Base-by-base conservation (phyloP, 768 basidiomycete species). In the Lentinus tigrinus region DNA sequence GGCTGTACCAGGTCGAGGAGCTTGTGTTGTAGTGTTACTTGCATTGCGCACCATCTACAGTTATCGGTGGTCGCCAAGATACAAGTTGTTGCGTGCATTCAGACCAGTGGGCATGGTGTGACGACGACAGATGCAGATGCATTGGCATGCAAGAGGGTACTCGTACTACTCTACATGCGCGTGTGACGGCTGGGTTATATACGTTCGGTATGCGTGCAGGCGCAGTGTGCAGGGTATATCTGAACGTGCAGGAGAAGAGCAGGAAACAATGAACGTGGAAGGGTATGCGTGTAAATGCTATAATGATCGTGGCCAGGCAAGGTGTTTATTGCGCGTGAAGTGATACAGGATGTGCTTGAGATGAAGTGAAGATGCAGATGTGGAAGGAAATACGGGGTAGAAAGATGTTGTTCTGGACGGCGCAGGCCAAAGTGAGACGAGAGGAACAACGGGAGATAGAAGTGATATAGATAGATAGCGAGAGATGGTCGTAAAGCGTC, bases 1-100 rank as follows among this genome's bases (percentile, higher is more conserved):
- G 88, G 21, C 64, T 84, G 63, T 91, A 92, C 71, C 85, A 83
- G 70, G 67, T 92, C 58, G 90, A 92, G 63, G 87, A 90, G 64
- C 74, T 93, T 5, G 60, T 70, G 52, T 39, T 65, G 54, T 65
- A 56, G 49, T 17, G 0, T 37, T 16, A 3, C 16, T 10, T 2
- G 21, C 10, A 1, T 39, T 24, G 31, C 26, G 3, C n/a, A 17
- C 21, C 36, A 17, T 52, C 23, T 19, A 39, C 40, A 13, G 37
- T n/a, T n/a, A n/a, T n/a, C n/a, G n/a, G n/a, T n/a, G n/a, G n/a
- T n/a, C n/a, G n/a, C n/a, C n/a, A n/a, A n/a, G n/a, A n/a, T n/a
- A n/a, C n/a, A n/a, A n/a, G n/a, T n/a, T n/a, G n/a, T n/a, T n/a
- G n/a, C n/a, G n/a, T n/a, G n/a, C n/a, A n/a, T n/a, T n/a, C n/a